phyloP scores from a whole-genome alignment of 2,329 filamentous ascomycete species.

The Microsporum audouinii region DNA sequence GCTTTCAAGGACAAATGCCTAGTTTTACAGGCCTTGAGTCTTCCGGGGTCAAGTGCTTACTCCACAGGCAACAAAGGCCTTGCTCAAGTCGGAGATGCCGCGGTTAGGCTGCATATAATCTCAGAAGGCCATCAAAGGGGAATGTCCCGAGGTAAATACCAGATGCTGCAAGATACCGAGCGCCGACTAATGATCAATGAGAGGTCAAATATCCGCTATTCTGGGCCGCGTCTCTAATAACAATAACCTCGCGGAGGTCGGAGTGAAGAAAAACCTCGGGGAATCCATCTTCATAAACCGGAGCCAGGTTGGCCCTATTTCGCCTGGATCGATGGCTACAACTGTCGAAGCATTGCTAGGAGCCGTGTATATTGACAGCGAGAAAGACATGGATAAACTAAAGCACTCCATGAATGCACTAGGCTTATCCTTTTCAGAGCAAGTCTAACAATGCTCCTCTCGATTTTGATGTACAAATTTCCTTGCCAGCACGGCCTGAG shows the following conservation, averaged over 20 bases:
- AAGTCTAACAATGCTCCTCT: neutral
- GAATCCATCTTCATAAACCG: conserved; percentile 12
- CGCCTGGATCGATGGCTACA: conserved; percentile 19
- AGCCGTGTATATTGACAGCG: conserved; percentile 23
- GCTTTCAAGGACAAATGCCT: neutral
- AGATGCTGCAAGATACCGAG: neutral
- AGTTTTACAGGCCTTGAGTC: neutral
- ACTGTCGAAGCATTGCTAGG: conserved; percentile 28
- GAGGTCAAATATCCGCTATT: neutral
- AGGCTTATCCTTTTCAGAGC: conserved; percentile 4
- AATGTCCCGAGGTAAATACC: conserved; percentile 4
- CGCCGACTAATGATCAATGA: neutral
- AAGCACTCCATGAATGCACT: conserved; percentile 8
- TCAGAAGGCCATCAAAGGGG: neutral
- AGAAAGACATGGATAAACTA: conserved; percentile 10
- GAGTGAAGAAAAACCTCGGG: conserved; percentile 8
- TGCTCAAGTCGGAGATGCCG: conserved; percentile 9
- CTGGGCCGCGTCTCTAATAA: conserved; percentile 7
- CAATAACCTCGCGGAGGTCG: conserved; percentile 10
- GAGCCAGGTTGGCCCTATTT: conserved; percentile 10
- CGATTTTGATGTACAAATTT: neutral
- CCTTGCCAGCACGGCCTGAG: too few species aligned
- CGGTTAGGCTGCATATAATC: conserved; percentile 4
- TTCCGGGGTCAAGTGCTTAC: neutral
- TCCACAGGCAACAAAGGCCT: conserved; percentile 5